Base-by-base conservation (phyloP, 495 filamentous ascomycete species). In the Acidomyces sp. region DNA sequence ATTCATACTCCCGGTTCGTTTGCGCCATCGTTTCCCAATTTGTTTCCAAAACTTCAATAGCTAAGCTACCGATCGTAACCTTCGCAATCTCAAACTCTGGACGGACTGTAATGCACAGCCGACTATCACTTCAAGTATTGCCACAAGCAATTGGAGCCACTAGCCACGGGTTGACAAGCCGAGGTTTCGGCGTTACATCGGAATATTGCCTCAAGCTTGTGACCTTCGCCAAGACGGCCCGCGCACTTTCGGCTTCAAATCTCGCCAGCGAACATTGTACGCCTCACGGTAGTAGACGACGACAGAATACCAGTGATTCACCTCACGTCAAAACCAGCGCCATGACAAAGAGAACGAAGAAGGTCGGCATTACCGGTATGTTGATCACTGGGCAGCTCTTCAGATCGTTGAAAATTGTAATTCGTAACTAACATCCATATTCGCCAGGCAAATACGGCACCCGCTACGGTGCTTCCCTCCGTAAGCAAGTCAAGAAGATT, bases 401-500 rank as follows among this genome's bases (percentile, higher is more conserved):
- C 3, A 20, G 11, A 20, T 16, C 19, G 33, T 62, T 71, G 41
- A 17, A 45, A 37, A n/a, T 12, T 26, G 35, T 44, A 35, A 27
- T 23, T 27, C 36, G n/a, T 11, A 7, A 40, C n/a, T 9, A 13
- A 29, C 26, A 29, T 29, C 26, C 9, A 29, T 29, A 34, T 7
- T 7, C 7, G 7, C 7, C 15, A 34, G 32, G 32, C 32, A 34
- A 46, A 41, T 46, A 46, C 43, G 45, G 45, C 26, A 46, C 43
- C 17, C 50, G 90, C 79, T 97, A 97, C 68, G 90, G 90, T 80
- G 90, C 90, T 64, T 97, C 90, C 59, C 83, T 97, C 68, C 85
- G 90, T 72, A 97, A 96, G 75, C 90, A 95, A 66, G 84, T 96
- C 62, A 97, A 97, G 83, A 94, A 94, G 79, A 93, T 95, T 82